Conservation (phyloP, 176 grass and related monocot species). For the Carex pumila region DNA sequence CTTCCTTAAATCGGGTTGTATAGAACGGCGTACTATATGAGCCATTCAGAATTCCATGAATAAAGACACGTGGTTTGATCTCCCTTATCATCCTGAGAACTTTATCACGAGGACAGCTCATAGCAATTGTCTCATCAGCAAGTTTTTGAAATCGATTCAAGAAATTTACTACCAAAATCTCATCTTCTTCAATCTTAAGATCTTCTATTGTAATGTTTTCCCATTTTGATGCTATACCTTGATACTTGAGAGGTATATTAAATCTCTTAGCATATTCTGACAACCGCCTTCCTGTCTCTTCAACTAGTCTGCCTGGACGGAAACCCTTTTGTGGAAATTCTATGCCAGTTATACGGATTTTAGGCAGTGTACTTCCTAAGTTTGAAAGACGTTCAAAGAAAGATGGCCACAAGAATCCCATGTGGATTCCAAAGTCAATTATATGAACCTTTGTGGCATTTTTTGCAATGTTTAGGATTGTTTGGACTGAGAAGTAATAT, state of each 20-base stretch:
- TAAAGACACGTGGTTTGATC: conserved; percentile 45
- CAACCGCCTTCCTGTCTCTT: conserved; percentile 46
- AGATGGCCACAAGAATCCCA: conserved; percentile 55
- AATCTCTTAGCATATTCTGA: conserved; percentile 58
- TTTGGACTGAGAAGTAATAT: conserved; percentile 5
- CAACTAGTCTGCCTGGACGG: conserved; percentile 26
- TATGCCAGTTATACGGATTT: conserved; percentile 52
- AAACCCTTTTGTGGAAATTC: conserved; percentile 42
- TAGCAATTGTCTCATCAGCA: conserved; percentile 39
- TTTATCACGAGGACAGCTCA: conserved; percentile 47
- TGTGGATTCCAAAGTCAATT: conserved; percentile 49
- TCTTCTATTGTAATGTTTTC: conserved; percentile 39
- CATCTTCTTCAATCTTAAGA: conserved; percentile 45
- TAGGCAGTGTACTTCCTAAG: conserved; percentile 17
- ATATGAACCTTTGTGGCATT: conserved; percentile 41
- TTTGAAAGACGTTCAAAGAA: conserved; percentile 38
- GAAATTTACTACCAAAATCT: conserved; percentile 47
- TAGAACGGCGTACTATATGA: conserved; percentile 30
- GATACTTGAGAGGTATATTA: conserved; percentile 50
- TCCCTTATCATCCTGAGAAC: conserved; percentile 41
- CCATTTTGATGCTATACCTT: conserved; percentile 49
- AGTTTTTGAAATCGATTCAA: conserved; percentile 34
- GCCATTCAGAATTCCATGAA: conserved; percentile 46
- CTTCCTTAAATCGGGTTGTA: conserved; percentile 32
- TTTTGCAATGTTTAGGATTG: conserved; percentile 28